phyloP scores from a whole-genome alignment of 2,329 filamentous ascomycete genomes.

The Thelonectria rubi region DNA sequence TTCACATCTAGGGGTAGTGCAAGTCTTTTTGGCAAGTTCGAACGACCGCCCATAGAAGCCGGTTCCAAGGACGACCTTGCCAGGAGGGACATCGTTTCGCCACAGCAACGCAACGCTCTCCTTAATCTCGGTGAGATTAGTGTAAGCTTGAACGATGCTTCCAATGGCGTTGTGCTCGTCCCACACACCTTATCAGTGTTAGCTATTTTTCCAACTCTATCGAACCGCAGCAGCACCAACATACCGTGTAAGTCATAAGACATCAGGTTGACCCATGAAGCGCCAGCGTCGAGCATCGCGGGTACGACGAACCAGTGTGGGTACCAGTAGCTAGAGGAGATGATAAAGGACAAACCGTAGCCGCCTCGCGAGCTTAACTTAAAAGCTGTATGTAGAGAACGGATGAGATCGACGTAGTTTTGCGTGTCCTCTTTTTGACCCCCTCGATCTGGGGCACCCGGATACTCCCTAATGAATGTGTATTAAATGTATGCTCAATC shows the following conservation, averaged over 20 bases:
- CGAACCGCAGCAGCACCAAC: neutral
- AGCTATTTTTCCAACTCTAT: no score
- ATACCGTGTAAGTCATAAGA: constrained; percentile 1
- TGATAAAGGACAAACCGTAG: neutral
- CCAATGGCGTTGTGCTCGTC: constrained; percentile 43
- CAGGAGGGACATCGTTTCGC: constrained; percentile 53
- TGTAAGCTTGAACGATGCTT: constrained; percentile 49
- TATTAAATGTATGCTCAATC: neutral
- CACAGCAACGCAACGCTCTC: constrained; percentile 55
- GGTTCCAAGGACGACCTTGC: constrained; percentile 54
- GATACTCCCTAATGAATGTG: neutral
- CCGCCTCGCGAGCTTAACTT: neutral
- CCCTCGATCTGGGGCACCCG: neutral
- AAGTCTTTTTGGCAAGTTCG: constrained; percentile 21
- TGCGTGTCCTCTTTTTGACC: neutral
- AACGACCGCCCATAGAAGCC: constrained; percentile 53
- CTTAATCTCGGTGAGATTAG: constrained; percentile 58
- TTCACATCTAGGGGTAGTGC: constrained; percentile 38
- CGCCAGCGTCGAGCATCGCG: neutral
- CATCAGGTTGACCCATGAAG: neutral
- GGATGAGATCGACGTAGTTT: neutral
- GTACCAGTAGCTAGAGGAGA: constrained; percentile 3
- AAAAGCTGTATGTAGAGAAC: neutral
- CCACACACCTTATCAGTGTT: constrained; percentile 45
- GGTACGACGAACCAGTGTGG: neutral